Evolutionary conservation across 148 eudicot genomes (phyloP).

Genomic region (Rhododendron mucronatum): DNA sequence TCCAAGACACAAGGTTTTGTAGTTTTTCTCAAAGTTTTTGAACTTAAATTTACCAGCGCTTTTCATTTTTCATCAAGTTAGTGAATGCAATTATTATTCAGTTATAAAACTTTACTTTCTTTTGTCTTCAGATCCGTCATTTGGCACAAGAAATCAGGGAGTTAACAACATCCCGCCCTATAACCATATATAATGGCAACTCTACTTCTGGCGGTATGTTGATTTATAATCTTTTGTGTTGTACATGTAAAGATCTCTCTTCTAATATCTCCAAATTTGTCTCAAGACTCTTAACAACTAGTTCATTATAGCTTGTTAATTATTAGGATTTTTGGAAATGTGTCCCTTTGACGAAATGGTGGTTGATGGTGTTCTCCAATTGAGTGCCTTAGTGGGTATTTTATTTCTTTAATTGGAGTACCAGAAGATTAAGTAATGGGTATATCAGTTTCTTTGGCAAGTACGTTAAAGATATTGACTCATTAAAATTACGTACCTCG

Average conservation of each 20-base stretch:
- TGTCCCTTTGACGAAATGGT: background rate
- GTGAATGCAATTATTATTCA: background rate
- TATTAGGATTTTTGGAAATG: background rate
- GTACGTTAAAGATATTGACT: background rate
- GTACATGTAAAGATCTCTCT: background rate
- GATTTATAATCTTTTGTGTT: conserved; percentile 1
- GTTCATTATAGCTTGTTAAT: background rate
- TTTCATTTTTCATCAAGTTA: conserved; percentile 1
- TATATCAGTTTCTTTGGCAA: background rate
- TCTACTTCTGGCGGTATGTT: conserved; percentile 60
- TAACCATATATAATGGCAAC: conserved; percentile 59
- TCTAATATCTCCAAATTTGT: background rate
- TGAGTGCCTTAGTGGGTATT: conserved; percentile 4
- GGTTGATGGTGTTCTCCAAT: background rate
- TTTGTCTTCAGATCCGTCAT: conserved; percentile 64
- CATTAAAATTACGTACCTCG: background rate
- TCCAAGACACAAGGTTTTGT: background rate
- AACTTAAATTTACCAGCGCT: background rate
- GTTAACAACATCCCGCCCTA: conserved; percentile 59
- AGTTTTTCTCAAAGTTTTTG: background rate
- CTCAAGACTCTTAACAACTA: background rate
- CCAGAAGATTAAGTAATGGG: background rate
- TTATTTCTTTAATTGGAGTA: background rate
- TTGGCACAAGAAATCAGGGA: conserved; percentile 84
- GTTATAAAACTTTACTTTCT: background rate